Percentiles rank a stretch among this genome's conserved stretches.
Conservation (phyloP, 352 stramenopile genomes). For the Phytophthora pluvialis region DNA sequence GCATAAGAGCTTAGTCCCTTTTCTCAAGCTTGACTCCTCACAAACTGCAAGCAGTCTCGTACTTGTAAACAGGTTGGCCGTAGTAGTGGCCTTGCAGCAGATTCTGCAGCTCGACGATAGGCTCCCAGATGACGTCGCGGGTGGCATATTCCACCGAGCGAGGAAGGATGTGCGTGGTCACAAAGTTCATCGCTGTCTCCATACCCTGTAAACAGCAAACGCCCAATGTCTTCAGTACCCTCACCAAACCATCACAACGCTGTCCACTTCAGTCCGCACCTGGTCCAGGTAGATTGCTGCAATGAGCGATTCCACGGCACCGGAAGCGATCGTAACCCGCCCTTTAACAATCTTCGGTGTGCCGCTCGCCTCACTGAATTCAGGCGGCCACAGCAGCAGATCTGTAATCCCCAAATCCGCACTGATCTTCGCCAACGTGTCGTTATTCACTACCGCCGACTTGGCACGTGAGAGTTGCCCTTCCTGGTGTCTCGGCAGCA, state of each 20-base stretch:
- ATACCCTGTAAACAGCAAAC: conserved; percentile 50
- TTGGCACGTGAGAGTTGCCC: conserved; percentile 80
- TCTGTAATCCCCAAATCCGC: conserved; percentile 60
- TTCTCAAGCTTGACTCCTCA: no score
- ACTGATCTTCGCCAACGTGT: conserved; percentile 70
- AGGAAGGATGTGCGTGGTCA: conserved; percentile 68
- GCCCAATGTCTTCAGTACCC: not conserved
- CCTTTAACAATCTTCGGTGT: conserved; percentile 52
- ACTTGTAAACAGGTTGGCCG: conserved; percentile 76
- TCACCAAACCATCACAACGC: not conserved
- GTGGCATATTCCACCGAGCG: conserved; percentile 61
- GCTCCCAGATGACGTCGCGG: conserved; percentile 59
- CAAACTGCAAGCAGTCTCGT: conserved; percentile 10
- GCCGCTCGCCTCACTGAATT: conserved; percentile 45
- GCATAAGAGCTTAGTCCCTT: not conserved
- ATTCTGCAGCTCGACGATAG: conserved; percentile 69
- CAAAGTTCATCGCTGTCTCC: conserved; percentile 65
- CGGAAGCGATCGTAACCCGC: conserved; percentile 73
- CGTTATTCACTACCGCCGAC: conserved; percentile 78
- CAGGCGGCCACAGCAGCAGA: conserved; percentile 64
- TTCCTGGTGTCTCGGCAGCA: conserved; percentile 70
- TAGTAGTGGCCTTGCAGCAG: conserved; percentile 71
- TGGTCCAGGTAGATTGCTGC: conserved; percentile 81
- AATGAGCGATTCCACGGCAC: conserved; percentile 80
- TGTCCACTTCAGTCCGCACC: conserved; percentile 15